Evolutionary conservation across 768 basidiomycete species (phyloP), one percentile per base, ranked within the genome.

Genomic region (Flagelloscypha sp.): DNA sequence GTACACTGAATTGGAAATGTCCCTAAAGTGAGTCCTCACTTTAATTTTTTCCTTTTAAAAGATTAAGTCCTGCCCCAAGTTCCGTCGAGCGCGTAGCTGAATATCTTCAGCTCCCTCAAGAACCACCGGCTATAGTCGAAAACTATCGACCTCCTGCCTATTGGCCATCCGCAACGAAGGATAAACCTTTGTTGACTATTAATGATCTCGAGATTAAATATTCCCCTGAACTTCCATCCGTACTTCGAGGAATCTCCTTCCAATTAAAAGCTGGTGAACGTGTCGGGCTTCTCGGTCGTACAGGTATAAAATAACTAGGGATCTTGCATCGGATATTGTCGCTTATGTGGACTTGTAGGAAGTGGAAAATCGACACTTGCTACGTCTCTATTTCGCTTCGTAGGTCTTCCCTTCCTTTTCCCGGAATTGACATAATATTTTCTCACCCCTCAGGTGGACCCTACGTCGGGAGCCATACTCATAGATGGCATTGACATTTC

Each of bases 11-110:
- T 49, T 69, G 9, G 69, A 71, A 46, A 53, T 67, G 7, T 61
- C 66, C 41, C 52, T 66, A 25, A 66, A 68, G 62, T 64, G 39
- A 15, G 65, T 49, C 7, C 11, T 15, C 6, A 18, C 7, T 32
- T 6, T 6, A 6, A 13, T 31, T 9, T 7, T 34, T 11, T 11
- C 12, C 8, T 23, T 34, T 11, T 18, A 15, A 34, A 22, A 11
- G 7, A 28, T 20, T 22, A 15, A 35, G 21, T 30, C 30, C 24
- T n/a, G 21, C 8, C 23, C 7, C 11, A 27, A 63, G 62, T 56
- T 63, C 68, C 6, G 70, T 75, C 10, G 73, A 76, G 41, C 67
- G 74, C 38, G 65, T 74, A 3, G 65, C 72, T 20, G 73, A 74
- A 46, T 75, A 74, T 45, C 55, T 74, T 11, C 57, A 67, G 29